Conservation (phyloP, 2,329 filamentous ascomycete genomes). For the Alternaria triticina region DNA sequence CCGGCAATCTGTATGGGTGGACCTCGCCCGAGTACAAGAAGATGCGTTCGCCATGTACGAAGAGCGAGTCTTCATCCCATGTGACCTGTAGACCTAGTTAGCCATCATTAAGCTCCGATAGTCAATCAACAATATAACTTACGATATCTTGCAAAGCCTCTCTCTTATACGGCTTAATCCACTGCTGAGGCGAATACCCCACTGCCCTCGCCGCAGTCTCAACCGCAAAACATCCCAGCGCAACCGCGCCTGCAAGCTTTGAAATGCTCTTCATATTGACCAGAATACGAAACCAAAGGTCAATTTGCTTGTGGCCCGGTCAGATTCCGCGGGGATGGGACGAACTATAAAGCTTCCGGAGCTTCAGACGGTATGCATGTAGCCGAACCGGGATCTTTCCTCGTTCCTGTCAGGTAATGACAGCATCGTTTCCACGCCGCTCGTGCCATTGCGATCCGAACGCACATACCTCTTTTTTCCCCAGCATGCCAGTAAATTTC, state of each 20-base stretch:
- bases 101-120: neutral
- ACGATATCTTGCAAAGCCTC: slow-evolving; percentile 64
- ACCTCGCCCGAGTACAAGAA: slow-evolving; percentile 77
- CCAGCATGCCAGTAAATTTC: slow-evolving; percentile 2
- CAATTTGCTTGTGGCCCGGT: neutral
- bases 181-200: slow-evolving; percentile 57
- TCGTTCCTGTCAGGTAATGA: slow-evolving; percentile 12
- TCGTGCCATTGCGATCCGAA: slow-evolving; percentile 20
- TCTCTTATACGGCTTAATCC: slow-evolving; percentile 58
- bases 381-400: slow-evolving; percentile 5
- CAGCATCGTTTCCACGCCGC: slow-evolving; percentile 4
- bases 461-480: neutral
- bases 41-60: slow-evolving; percentile 71
- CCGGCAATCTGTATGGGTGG: slow-evolving; percentile 71
- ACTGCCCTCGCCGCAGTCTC: slow-evolving; percentile 57
- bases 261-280: slow-evolving; percentile 27
- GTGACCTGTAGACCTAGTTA: slow-evolving; percentile 56
- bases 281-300: slow-evolving; percentile 2
- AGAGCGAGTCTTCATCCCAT: slow-evolving; percentile 75
- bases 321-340: neutral
- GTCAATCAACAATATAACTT: slow-evolving; percentile 24
- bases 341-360: neutral
- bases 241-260: slow-evolving; percentile 28
- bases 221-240: slow-evolving; percentile 50
- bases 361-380: neutral